Conservation (phyloP, 768 basidiomycete species). For the Lactarius evosmus region DNA sequence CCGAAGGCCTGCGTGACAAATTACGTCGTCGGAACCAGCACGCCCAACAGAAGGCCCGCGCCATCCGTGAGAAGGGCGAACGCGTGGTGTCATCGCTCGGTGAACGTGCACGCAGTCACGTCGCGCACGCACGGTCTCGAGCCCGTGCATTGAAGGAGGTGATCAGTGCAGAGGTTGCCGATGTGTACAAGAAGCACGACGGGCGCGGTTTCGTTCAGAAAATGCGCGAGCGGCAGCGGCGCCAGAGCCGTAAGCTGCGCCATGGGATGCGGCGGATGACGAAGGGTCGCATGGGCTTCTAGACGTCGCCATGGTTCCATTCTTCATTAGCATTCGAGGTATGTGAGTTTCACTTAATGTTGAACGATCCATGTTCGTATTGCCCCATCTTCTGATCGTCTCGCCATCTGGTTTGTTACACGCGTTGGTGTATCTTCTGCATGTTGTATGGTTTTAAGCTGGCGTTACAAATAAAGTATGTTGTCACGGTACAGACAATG, state of each 20-base stretch:
- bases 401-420: slow-evolving; percentile 8
- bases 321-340: slow-evolving; percentile 9
- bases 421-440: slow-evolving; percentile 7
- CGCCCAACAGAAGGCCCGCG: slow-evolving; percentile 32
- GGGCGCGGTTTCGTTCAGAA: slow-evolving; percentile 12
- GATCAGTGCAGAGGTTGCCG: slow-evolving; percentile 14
- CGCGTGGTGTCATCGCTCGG: slow-evolving; percentile 30
- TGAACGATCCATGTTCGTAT: slow-evolving; percentile 1
- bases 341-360: slow-evolving; percentile 21
- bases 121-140: slow-evolving; percentile 32
- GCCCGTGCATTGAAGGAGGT: slow-evolving; percentile 32
- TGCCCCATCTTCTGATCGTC: slow-evolving; percentile 1
- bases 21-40: slow-evolving; percentile 33
- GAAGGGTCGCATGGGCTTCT: slow-evolving; percentile 18
- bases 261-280: slow-evolving; percentile 11
- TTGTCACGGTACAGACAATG: neutral
- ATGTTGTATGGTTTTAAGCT: slow-evolving; percentile 16
- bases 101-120: slow-evolving; percentile 30
- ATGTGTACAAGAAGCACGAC: slow-evolving; percentile 14
- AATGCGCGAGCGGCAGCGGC: slow-evolving; percentile 24
- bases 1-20: slow-evolving; percentile 27
- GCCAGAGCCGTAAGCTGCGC: slow-evolving; percentile 23
- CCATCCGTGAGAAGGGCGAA: slow-evolving; percentile 33
- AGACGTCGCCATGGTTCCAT: slow-evolving; percentile 2
- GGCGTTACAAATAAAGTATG: slow-evolving; percentile 21